Evolutionary conservation across 164 flowering plant genomes (phyloP), one percentile per base, ranked within the genome.

Genomic region (Umbilicus rupestris): DNA sequence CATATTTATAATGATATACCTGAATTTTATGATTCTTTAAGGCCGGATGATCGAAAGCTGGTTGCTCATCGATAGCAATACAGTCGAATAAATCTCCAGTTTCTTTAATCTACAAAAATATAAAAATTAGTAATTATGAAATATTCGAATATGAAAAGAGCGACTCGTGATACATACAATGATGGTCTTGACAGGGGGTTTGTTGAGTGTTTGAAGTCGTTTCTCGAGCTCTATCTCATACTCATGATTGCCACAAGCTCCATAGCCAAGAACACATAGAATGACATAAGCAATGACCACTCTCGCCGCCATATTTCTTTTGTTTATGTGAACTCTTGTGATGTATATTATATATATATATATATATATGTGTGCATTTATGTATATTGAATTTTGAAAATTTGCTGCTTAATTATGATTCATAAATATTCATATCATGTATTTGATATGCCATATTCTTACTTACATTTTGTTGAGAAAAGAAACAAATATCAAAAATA

Each of bases 111-210:
- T 59, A 31, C 35, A 59, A 26, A 59, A 59, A 59, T 1, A 59
- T 26, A 28, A 28, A 3, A 59, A 7, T 35, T 7, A 35, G 7
- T 35, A 35, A 35, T 35, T 35, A 35, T 35, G 7, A n/a, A n/a
- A n/a, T n/a, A n/a, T n/a, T n/a, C n/a, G n/a, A n/a, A n/a, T n/a
- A n/a, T n/a, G 7, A 3, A 7, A 35, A 35, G 37, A 35, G 37
- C 37, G 7, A 35, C 7, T 35, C 7, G 37, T 35, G 12, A 20
- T 16, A 47, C 20, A 47, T 47, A 47, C 55, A 5, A 47, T 16
- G 22, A 47, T 47, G 55, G 55, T 47, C 63, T 59, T 59, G 37
- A 59, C 19, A 59, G 63, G 33, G n/a, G 63, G 63, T 35, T 59
- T 59, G 14, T 59, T 59, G 63, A 59, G 31, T 12, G n/a, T 28